phyloP scores from a whole-genome alignment of 2,329 filamentous ascomycete species.

The Sclerotinia subarctica region DNA sequence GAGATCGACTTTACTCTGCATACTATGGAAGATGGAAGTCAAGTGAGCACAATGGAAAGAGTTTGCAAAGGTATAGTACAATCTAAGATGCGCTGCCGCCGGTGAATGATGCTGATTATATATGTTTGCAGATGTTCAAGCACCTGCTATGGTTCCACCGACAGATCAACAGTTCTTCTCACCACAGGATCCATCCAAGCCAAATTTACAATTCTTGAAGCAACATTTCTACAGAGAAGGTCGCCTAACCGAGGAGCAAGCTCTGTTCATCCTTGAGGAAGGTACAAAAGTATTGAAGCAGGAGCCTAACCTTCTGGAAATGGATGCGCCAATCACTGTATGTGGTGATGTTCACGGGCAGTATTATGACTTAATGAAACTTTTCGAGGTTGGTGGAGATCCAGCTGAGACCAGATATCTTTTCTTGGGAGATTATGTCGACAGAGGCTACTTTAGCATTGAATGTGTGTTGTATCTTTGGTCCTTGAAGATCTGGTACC shows the following conservation, averaged over 20 bases:
- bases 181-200: slow-evolving; percentile 79
- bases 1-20: slow-evolving; percentile 99
- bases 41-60: slow-evolving; percentile 92
- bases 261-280: slow-evolving; percentile 87
- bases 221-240: slow-evolving; percentile 98
- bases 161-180: slow-evolving; percentile 94
- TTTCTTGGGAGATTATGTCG: slow-evolving; percentile 96
- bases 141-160: slow-evolving; percentile 87
- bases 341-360: slow-evolving; percentile 98
- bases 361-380: slow-evolving; percentile 99
- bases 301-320: slow-evolving; percentile 95
- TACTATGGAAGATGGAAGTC: slow-evolving; percentile 94
- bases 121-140: slow-evolving; percentile 77
- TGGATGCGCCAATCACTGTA: slow-evolving; percentile 98
- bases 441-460: slow-evolving; percentile 97
- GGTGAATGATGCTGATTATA: slow-evolving; percentile 28
- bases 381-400: slow-evolving; percentile 97
- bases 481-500: slow-evolving; percentile 98
- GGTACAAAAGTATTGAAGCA: slow-evolving; percentile 83
- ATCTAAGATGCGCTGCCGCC: not conserved
- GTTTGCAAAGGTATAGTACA: slow-evolving; percentile 86
- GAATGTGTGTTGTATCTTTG: slow-evolving; percentile 98
- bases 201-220: slow-evolving; percentile 91
- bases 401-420: slow-evolving; percentile 94
- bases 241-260: slow-evolving; percentile 94